Conservation (phyloP, 1,139 yeast species). For the Yamadazyma dendronema region DNA sequence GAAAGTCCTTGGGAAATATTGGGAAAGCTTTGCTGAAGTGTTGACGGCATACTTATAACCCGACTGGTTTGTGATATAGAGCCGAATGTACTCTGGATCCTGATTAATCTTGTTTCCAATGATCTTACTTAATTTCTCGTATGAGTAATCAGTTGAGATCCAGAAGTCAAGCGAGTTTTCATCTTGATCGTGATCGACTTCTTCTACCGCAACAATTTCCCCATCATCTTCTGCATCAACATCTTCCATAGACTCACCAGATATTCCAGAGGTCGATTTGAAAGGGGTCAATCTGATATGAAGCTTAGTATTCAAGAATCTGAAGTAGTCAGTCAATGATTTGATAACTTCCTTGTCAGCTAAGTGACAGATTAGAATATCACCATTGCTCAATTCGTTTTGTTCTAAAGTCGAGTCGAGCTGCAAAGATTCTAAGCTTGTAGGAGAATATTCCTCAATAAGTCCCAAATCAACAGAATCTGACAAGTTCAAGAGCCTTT, state of each 20-base stretch:
- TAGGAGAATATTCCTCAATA: slow-evolving; percentile 72
- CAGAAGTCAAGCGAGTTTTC: slow-evolving; percentile 54
- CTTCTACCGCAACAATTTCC: slow-evolving; percentile 8
- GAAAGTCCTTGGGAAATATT: slow-evolving; percentile 48
- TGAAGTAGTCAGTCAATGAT: slow-evolving; percentile 52
- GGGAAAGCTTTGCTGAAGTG: slow-evolving; percentile 40
- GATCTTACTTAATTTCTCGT: slow-evolving; percentile 56
- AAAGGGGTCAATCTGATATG: too few relatives aligned
- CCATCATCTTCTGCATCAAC: slow-evolving; percentile 19
- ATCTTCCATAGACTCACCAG: too few relatives aligned
- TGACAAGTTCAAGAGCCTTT: slow-evolving; percentile 45
- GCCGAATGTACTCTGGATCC: slow-evolving; percentile 62
- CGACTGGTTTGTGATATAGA: slow-evolving; percentile 56
- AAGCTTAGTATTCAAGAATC: slow-evolving; percentile 64
- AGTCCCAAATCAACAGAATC: slow-evolving; percentile 40
- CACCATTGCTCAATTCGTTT: slow-evolving; percentile 75
- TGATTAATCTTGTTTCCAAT: slow-evolving; percentile 54
- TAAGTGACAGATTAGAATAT: slow-evolving; percentile 50
- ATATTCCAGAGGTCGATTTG: too few relatives aligned
- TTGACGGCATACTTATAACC: slow-evolving; percentile 54
- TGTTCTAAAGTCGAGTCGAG: slow-evolving; percentile 48
- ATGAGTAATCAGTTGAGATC: slow-evolving; percentile 62
- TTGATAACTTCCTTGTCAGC: slow-evolving; percentile 40
- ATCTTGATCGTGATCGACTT: slow-evolving; percentile 15
- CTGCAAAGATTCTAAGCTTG: slow-evolving; percentile 39